Evolutionary conservation across 2,329 filamentous ascomycete genomes (phyloP), one percentile per base, ranked within the genome.

Genomic region (Sclerotinia subarctica): DNA sequence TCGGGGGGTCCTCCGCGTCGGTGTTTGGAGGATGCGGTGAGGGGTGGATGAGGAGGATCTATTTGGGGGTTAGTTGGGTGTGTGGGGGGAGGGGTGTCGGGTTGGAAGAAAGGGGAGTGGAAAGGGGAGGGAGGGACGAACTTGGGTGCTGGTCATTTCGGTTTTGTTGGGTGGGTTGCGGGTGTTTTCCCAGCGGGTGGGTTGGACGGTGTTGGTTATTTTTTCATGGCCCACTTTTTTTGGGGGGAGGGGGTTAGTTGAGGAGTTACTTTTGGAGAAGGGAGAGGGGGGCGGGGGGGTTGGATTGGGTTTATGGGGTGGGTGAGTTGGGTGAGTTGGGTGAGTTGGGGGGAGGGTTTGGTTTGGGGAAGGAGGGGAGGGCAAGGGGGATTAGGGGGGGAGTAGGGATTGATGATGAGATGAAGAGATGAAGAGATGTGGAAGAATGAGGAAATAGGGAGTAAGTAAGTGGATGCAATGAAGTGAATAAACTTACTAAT

Each of bases 21-120:
- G 53, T 91, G 82, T 83, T 96, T 96, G 38, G 88, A 91, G 74
- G 90, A 93, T 90, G 93, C 62, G 86, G 87, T 21, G 84, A 82
- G 69, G 96, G 85, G 59, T 79, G 82, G 15, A 96, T 86, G 71
- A 84, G 87, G 68, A 96, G 79, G 52, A 96, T 87, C 54, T 86
- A 85, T 0, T 15, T 13, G 17, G 24, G 5, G 32, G 26, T 63
- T 63, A 5, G 38, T 5, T 2, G 26, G 17, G 17, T 24, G 26
- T 2, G 7, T n/a, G 38, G 8, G 38, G 17, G 21, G 47, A n/a
- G 11, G 4, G 24, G 19, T 2, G 46, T 4, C 4, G 7, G 32
- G 7, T 29, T 29, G 32, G 32, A 32, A 32, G 32, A 6, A 6
- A 7, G 6, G 32, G 32, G 5, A 7, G 5, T 4, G 7, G 7